phyloP scores from a whole-genome alignment of 2,329 filamentous ascomycete genomes.

The Harringtonia aguacate region DNA sequence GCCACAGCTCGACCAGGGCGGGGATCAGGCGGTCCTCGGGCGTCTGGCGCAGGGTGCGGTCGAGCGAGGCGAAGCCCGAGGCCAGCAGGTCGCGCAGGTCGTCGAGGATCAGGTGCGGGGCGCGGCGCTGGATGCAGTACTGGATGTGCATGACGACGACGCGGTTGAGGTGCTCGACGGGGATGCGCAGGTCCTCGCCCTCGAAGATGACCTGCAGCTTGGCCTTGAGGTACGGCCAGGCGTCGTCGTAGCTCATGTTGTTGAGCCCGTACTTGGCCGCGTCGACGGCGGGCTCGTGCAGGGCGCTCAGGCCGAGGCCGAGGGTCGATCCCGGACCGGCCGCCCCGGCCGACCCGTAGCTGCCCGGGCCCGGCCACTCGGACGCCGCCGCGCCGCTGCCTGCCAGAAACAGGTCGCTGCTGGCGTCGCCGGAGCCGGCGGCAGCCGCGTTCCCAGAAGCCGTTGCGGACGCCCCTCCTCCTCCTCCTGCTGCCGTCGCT shows the following conservation, averaged over 20 bases:
- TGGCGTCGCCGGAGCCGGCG: slow-evolving; percentile 11
- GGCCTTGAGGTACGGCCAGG: slow-evolving; percentile 70
- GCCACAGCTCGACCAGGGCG: slow-evolving; percentile 85
- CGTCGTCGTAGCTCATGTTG: slow-evolving; percentile 65
- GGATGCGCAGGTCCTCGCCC: slow-evolving; percentile 67
- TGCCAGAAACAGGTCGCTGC: background rate
- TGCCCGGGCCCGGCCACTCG: slow-evolving; percentile 44
- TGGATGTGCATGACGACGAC: slow-evolving; percentile 71
- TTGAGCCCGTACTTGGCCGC: slow-evolving; percentile 51
- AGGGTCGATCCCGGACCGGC: too few species aligned
- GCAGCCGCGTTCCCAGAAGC: slow-evolving; percentile 17
- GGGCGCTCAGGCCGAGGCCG: slow-evolving; percentile 29
- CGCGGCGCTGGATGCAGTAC: slow-evolving; percentile 63
- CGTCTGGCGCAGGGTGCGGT: slow-evolving; percentile 68
- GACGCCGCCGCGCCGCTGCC: background rate
- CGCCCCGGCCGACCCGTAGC: slow-evolving; percentile 29
- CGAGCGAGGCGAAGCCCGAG: slow-evolving; percentile 79
- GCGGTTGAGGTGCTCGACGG: slow-evolving; percentile 74
- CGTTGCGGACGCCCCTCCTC: background rate
- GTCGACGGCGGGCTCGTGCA: slow-evolving; percentile 38
- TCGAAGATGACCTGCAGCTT: slow-evolving; percentile 71
- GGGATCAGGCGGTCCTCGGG: slow-evolving; percentile 85
- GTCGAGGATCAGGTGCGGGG: slow-evolving; percentile 61
- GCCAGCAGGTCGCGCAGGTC: slow-evolving; percentile 64
- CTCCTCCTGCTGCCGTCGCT: slow-evolving; percentile 24